phyloP scores from a whole-genome alignment of 129 eudicot genomes.

The Artemisia annua region DNA sequence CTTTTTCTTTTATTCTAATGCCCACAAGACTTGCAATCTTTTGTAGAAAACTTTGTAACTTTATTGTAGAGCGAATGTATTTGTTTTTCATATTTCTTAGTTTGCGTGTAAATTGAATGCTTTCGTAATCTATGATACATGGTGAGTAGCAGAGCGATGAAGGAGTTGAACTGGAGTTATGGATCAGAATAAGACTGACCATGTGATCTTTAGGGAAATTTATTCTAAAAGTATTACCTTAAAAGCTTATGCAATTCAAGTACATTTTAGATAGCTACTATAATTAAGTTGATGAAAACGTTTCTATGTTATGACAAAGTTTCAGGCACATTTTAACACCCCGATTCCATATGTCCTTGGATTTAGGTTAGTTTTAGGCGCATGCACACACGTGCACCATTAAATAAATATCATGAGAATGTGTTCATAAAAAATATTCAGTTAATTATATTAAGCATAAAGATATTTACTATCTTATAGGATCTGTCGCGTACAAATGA shows the following conservation, averaged over 20 bases:
- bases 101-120: no score
- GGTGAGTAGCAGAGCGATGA: not conserved
- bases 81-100: not conserved
- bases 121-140: not conserved
- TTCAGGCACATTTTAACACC: no score
- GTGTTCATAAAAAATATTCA: no score
- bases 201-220: not conserved
- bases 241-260: slow-evolving; percentile 5
- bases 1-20: not conserved
- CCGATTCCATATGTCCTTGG: no score
- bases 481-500: not conserved
- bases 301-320: no score
- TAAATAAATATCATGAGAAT: no score
- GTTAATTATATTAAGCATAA: not conserved
- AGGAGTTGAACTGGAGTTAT: not conserved
- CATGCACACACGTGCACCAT: no score
- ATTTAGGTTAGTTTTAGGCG: no score
- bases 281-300: no score
- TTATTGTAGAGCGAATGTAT: no score
- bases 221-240: no score
- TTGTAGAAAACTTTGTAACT: not conserved
- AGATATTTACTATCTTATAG: not conserved
- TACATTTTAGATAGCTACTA: not conserved
- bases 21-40: slow-evolving; percentile 1
- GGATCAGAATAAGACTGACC: slow-evolving; percentile 2